Evolutionary conservation across 176 grass and related monocot species (phyloP).

Genomic region (Dendrocalamus sinicus): DNA sequence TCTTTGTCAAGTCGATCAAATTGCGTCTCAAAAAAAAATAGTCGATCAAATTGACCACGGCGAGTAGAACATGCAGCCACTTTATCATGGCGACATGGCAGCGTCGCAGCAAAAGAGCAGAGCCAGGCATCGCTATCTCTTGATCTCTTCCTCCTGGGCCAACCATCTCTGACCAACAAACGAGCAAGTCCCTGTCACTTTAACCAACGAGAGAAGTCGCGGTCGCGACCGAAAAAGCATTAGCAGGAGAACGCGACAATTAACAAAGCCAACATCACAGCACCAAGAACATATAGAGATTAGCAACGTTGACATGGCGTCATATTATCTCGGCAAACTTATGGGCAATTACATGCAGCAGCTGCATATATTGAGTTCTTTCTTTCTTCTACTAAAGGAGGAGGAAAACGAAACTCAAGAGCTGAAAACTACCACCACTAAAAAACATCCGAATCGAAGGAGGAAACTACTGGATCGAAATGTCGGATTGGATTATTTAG

Average conservation of each 20-base stretch:
- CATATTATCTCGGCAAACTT: slow-evolving; percentile 19
- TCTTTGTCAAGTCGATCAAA: no score
- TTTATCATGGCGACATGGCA: background rate
- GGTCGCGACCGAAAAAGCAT: background rate
- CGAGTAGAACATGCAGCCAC: background rate
- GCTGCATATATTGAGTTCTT: background rate
- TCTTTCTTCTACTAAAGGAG: background rate
- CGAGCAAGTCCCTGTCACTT: background rate
- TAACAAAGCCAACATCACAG: background rate
- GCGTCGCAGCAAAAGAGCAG: background rate
- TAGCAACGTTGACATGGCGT: background rate
- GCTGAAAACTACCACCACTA: background rate
- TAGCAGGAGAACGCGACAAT: background rate
- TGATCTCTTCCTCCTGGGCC: background rate
- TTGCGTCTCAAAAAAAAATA: no score
- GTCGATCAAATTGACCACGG: background rate
- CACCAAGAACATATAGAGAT: background rate
- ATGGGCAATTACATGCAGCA: slow-evolving; percentile 1
- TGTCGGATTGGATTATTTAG: background rate
- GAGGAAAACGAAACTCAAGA: background rate
- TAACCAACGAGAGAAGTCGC: background rate
- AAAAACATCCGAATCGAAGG: background rate
- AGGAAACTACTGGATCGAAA: background rate
- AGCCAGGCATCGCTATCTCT: no score
- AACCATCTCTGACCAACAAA: background rate